Base-by-base conservation (phyloP, 2,329 filamentous ascomycete genomes). In the Pseudopyricularia javanii region DNA sequence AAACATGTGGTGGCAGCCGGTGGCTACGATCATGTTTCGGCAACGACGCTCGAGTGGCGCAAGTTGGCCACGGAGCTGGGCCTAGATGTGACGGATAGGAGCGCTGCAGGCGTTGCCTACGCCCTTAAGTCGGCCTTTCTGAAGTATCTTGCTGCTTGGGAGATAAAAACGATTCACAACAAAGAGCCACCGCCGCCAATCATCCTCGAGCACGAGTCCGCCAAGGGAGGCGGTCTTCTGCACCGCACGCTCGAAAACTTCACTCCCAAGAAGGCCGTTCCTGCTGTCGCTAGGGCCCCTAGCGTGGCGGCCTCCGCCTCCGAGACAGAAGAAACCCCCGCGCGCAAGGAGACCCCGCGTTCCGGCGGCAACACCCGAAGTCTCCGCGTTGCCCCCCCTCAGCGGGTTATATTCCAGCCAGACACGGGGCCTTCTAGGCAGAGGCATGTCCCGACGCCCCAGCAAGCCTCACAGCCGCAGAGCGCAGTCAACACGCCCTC, bases 51-150 rank as follows among this genome's bases (percentile, higher is more conserved):
- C 58, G 86, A 87, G 51, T 95, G 90, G 90, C 80, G 88, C 57
- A 82, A 82, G 60, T 78, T 95, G 61, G 87, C 85, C 12, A 76
- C 83, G 52, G 83, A 90, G 60, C 84, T 95, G 54, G 81, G 87
- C 50, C 79, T 91, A 57, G 37, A 47, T 20, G 35, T 45, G 12
- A 82, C 82, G 62, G 83, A 82, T 53, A 76, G 79, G 61, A 90
- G 91, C 63, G 82, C 88, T 57, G 78, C 88, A 7, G 88, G 88
- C n/a, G 82, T 89, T 55, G 89, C 88, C 14, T 95, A 94, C 69
- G 79, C 86, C 55, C 73, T 95, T 53, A 95, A 95, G 70, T 85
- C 86, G 53, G 83, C 86, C 57, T 95, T 93, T 71, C 94, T 94
- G 73, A 91, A 89, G 67, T 89, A 91, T 61, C 78, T 95, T 47